phyloP scores from a whole-genome alignment of 177 flowering plant species.

The Vitis hybrid region DNA sequence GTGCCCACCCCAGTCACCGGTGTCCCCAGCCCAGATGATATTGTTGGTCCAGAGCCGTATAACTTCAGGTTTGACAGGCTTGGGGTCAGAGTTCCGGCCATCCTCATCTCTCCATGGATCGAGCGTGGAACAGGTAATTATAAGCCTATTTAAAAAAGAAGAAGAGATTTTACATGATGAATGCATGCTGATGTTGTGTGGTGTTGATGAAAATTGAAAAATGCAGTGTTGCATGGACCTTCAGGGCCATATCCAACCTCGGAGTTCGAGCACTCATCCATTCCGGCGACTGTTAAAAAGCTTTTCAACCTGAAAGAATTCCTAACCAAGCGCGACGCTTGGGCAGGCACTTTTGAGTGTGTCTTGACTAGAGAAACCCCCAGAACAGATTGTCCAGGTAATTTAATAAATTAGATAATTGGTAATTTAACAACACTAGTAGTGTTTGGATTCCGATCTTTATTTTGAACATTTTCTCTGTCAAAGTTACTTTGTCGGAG shows the following conservation, averaged over 20 bases:
- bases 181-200: no score
- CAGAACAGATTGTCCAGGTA: constrained; percentile 76
- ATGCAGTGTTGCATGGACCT: constrained; percentile 66
- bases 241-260: constrained; percentile 63
- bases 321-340: constrained; percentile 70
- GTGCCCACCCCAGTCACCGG: constrained; percentile 68
- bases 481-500: constrained; percentile 35
- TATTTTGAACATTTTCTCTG: no score
- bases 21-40: constrained; percentile 76
- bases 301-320: constrained; percentile 60
- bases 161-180: no score
- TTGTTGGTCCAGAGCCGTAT: constrained; percentile 60
- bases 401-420: not conserved
- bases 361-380: constrained; percentile 46
- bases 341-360: constrained; percentile 76
- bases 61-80: constrained; percentile 70
- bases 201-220: not conserved
- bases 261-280: constrained; percentile 75
- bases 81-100: constrained; percentile 76
- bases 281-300: constrained; percentile 73
- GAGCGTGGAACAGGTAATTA: constrained; percentile 67
- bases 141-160: not conserved
- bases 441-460: no score
- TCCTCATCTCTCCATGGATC: constrained; percentile 86
- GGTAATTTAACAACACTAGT: no score